These are phyloP conservation scores for Dothiorella sarmentorum DNA, from an alignment of 2,329 filamentous ascomycete species.

Conservation along the genomic window DNA sequence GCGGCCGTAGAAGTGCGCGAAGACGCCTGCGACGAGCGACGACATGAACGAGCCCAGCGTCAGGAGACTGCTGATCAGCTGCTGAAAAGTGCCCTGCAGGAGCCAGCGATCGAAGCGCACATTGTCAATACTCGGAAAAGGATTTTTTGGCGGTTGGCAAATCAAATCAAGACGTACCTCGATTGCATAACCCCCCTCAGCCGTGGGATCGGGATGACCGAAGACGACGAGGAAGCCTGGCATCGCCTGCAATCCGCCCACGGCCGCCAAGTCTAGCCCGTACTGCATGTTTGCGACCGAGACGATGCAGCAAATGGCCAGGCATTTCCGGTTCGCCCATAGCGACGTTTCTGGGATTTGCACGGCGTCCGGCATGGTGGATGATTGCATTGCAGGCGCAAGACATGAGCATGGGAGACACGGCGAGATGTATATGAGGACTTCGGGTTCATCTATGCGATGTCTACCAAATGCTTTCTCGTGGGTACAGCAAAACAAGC, in stretches of 20 bases:
- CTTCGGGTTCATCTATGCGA: not conserved
- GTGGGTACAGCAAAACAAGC: not conserved
- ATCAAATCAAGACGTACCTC: conserved; percentile 30
- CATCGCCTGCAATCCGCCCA: conserved; percentile 50
- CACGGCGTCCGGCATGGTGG: conserved; percentile 2
- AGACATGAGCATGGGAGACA: not conserved
- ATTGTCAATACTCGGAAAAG: too few species aligned
- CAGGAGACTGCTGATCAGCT: conserved; percentile 52
- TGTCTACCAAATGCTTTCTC: too few species aligned
- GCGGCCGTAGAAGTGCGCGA: conserved; percentile 48
- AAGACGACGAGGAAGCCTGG: conserved; percentile 52
- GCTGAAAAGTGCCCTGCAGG: conserved; percentile 48
- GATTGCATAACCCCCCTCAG: conserved; percentile 40
- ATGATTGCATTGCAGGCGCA: not conserved
- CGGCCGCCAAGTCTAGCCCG: conserved; percentile 48
- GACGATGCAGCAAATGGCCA: conserved; percentile 46
- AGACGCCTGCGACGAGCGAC: conserved; percentile 47
- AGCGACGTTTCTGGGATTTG: conserved; percentile 19
- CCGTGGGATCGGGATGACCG: conserved; percentile 44
- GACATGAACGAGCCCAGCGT: conserved; percentile 52
- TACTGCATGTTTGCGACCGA: conserved; percentile 53
- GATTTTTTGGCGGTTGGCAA: too few species aligned
- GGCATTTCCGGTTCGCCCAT: conserved; percentile 42
- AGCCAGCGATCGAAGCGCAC: too few species aligned
- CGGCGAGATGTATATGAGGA: not conserved